Evolutionary conservation across 169 alveolate species (phyloP), one percentile per base, ranked within the genome.

Genomic region (Toxoplasma gondii): DNA sequence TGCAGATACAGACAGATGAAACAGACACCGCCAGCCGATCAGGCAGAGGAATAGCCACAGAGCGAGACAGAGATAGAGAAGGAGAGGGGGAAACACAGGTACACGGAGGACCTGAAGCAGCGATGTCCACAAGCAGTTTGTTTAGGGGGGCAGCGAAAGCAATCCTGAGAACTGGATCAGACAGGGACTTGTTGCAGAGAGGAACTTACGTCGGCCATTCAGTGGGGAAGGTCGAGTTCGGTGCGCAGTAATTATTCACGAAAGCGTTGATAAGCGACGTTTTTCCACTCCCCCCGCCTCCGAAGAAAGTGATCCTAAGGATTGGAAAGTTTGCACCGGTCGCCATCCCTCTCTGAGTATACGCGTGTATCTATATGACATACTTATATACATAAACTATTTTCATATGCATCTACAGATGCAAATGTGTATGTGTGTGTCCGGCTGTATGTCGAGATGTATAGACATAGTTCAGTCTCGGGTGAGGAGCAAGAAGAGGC

Each of bases 131-230:
- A 78, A n/a, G 22, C 10, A 78, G 24, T 41, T 19, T 1, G 86
- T 12, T 78, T 24, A 10, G 12, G 10, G n/a, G 86, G n/a, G 10
- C 12, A n/a, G n/a, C 7, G n/a, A 19, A 78, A 12, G 74, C 74
- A 64, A 4, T 16, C 1, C n/a, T 4, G 7, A 16, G 7, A 19
- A 10, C n/a, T 19, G 74, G 7, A 64, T 64, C 74, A 64, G 1
- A 64, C 4, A 19, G n/a, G 74, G 9, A 16, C 74, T 64, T 12
- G 7, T 64, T 19, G 19, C 67, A 70, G 44, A n/a, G 43, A 78
- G 39, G 29, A 78, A 36, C 86, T 16, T 78, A 82, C 90, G 53
- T 22, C 12, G 90, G 90, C 90, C 90, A 82, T 31, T 82, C 90
- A 16, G 90, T 82, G 9, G 90, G 58, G 9, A 29, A 27, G 34